These are phyloP conservation scores for Hypholoma sublateritium DNA, from an alignment of 768 basidiomycete genomes.

Conservation along the genomic window DNA sequence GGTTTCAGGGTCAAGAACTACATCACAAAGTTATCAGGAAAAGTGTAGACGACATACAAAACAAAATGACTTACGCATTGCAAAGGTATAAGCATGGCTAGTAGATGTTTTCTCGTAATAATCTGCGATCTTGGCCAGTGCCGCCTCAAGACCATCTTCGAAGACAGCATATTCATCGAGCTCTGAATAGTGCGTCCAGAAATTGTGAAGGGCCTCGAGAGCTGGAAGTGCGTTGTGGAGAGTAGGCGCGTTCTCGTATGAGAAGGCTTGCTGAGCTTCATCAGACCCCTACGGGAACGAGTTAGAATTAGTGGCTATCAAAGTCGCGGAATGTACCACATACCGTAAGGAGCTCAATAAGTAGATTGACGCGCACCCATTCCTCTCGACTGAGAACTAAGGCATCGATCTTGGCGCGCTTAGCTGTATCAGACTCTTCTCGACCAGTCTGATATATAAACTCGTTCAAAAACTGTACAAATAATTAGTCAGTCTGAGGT, in stretches of 20 bases:
- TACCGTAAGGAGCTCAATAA: slow-evolving; percentile 7
- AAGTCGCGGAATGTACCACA: background rate
- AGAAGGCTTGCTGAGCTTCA: slow-evolving; percentile 8
- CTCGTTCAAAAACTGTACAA: background rate
- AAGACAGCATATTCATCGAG: too few relatives aligned
- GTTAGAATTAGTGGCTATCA: background rate
- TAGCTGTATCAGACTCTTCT: slow-evolving; percentile 4
- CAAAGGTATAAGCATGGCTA: slow-evolving; percentile 26
- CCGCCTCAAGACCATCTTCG: too few relatives aligned
- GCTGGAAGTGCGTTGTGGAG: slow-evolving; percentile 22
- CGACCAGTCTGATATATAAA: background rate
- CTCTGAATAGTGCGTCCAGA: too few relatives aligned
- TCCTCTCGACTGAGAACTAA: background rate
- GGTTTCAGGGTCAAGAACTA: background rate
- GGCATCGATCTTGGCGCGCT: slow-evolving; percentile 4
- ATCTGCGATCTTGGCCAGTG: slow-evolving; percentile 26
- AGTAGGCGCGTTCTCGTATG: slow-evolving; percentile 8
- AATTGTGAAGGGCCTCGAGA: slow-evolving; percentile 15
- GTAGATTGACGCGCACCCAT: slow-evolving; percentile 10
- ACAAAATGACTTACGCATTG: slow-evolving; percentile 19
- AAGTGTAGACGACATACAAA: background rate
- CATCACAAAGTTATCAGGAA: background rate
- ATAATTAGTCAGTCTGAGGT: background rate
- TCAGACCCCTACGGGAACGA: background rate
- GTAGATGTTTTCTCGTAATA: slow-evolving; percentile 27